These are phyloP conservation scores for Yamadazyma buinensis DNA, from an alignment of 1,139 yeast species.

Conservation along the genomic window DNA sequence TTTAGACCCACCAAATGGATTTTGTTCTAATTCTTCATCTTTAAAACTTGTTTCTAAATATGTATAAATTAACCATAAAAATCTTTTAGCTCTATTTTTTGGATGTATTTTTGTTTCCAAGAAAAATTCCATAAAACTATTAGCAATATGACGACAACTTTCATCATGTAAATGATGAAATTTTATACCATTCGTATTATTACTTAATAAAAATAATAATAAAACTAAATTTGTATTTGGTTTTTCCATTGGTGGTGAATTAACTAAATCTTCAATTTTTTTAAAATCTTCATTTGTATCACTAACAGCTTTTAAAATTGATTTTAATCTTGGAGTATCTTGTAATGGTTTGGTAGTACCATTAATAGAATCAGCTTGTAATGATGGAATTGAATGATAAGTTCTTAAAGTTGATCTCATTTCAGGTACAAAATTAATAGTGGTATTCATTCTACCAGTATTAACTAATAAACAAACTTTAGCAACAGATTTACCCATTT, in stretches of 20 bases:
- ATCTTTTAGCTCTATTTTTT: constrained; percentile 61
- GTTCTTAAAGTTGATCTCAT: constrained; percentile 93
- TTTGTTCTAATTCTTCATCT: constrained; percentile 46
- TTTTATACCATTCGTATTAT: constrained; percentile 51
- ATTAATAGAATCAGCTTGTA: constrained; percentile 63
- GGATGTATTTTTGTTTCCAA: constrained; percentile 55
- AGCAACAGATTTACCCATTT: constrained; percentile 68
- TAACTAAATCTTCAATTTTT: constrained; percentile 46
- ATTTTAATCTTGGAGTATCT: constrained; percentile 90
- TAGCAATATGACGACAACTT: constrained; percentile 17
- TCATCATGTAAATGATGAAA: constrained; percentile 20
- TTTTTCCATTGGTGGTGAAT: constrained; percentile 24
- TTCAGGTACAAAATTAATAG: constrained; percentile 93
- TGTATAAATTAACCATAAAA: constrained; percentile 81
- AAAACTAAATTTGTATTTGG: constrained; percentile 65
- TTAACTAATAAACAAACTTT: constrained; percentile 85
- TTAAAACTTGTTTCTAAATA: constrained; percentile 70
- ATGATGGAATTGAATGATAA: constrained; percentile 86
- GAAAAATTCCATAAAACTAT: constrained; percentile 60
- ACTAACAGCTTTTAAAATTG: constrained; percentile 78
- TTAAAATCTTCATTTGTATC: constrained; percentile 39
- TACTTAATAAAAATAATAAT: constrained; percentile 69
- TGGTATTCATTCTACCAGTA: constrained; percentile 91
- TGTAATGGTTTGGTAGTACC: constrained; percentile 71
- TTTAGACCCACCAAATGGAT: constrained; percentile 60